Percentiles rank a stretch among this genome's conserved stretches.
Conservation (phyloP, 2,329 filamentous ascomycete species). For the Pseudocercospora fuligena region DNA sequence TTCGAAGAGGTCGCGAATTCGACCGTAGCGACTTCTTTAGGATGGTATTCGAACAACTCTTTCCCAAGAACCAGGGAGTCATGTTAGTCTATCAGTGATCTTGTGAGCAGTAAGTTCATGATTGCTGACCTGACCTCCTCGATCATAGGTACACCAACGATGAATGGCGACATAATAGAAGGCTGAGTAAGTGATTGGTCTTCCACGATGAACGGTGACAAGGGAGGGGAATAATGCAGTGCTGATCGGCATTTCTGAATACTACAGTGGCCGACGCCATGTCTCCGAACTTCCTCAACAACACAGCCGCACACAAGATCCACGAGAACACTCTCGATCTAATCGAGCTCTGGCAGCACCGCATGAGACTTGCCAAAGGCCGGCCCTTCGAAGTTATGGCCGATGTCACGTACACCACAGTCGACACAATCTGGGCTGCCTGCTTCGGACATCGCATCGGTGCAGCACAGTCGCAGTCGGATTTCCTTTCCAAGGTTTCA, state of each 20-base stretch:
- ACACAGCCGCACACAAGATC: background rate
- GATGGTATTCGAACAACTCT: background rate
- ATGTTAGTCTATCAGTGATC: background rate
- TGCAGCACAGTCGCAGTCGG: background rate
- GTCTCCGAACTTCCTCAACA: conserved; percentile 8
- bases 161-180: conserved; percentile 9
- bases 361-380: conserved; percentile 5
- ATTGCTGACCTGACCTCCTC: too few species aligned
- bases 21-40: conserved; percentile 12
- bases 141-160: background rate
- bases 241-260: too few species aligned
- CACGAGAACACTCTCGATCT: background rate
- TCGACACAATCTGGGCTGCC: conserved; percentile 14
- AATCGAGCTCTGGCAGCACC: conserved; percentile 6
- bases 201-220: too few species aligned
- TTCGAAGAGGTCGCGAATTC: conserved; percentile 1
- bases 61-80: background rate
- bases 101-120: too few species aligned
- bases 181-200: background rate
- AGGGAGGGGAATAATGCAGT: too few species aligned
- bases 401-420: background rate
- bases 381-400: background rate
- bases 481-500: background rate
- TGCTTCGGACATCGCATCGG: conserved; percentile 9
- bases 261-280: conserved; percentile 7